Conservation (phyloP, 495 filamentous ascomycete species). For the Penicillium dipodomyicola region DNA sequence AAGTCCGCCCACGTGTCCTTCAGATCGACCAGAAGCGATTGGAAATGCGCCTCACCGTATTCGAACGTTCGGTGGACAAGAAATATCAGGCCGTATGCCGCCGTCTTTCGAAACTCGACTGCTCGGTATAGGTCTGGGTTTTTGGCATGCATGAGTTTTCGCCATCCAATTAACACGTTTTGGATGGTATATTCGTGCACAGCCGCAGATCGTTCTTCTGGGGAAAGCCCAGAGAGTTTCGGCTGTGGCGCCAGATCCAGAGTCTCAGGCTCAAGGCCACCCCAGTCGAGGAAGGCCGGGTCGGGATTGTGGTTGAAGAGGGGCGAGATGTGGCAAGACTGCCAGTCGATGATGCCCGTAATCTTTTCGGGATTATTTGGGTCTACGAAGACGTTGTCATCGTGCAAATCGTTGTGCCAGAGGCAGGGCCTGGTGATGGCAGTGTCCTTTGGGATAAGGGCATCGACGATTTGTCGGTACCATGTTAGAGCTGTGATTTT, state of each 20-base stretch:
- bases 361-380: conserved; percentile 32
- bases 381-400: conserved; percentile 42
- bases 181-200: conserved; percentile 25
- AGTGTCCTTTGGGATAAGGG: background rate
- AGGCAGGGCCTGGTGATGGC: conserved; percentile 29
- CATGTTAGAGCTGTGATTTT: conserved; percentile 25
- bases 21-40: conserved; percentile 32
- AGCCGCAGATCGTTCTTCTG: conserved; percentile 24
- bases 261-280: conserved; percentile 32
- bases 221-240: conserved; percentile 24
- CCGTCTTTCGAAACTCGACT: conserved; percentile 31
- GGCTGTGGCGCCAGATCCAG: conserved; percentile 28
- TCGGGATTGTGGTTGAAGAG: conserved; percentile 37
- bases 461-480: background rate
- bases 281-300: conserved; percentile 33
- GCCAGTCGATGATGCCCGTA: conserved; percentile 42
- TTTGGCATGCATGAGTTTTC: conserved; percentile 35
- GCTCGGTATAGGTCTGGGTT: conserved; percentile 29
- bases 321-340: conserved; percentile 34
- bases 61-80: conserved; percentile 37
- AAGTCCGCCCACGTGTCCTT: conserved; percentile 32
- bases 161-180: conserved; percentile 35
- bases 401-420: conserved; percentile 44
- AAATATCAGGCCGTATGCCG: conserved; percentile 34
- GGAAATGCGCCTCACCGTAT: conserved; percentile 38